A percentile compares a stretch with the other conserved stretches of the same genome.
phyloP scores from a whole-genome alignment of 2,329 filamentous ascomycete species.

The Aspergillus thermomutatus region DNA sequence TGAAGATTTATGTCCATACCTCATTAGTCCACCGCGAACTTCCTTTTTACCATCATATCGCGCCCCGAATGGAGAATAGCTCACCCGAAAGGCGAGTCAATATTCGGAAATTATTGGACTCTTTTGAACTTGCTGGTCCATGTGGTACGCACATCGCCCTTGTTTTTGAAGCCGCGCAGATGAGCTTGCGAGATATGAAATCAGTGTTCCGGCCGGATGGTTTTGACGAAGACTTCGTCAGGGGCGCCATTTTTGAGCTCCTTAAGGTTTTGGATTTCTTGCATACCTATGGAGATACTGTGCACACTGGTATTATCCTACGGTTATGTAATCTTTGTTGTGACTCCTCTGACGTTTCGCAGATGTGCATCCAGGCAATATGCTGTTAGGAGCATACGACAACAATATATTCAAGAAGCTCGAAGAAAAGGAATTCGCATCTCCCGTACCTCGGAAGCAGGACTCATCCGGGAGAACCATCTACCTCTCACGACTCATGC shows the following conservation, averaged over 20 bases:
- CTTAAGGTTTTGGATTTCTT: conserved; percentile 28
- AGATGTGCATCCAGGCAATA: conserved; percentile 35
- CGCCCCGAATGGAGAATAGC: conserved; percentile 10
- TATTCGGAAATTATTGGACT: conserved; percentile 29
- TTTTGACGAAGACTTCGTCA: conserved; percentile 20
- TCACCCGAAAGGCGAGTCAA: conserved; percentile 21
- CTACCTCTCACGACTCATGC: conserved; percentile 25
- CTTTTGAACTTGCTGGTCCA: conserved; percentile 29
- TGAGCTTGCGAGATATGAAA: conserved; percentile 24
- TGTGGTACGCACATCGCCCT: conserved; percentile 26
- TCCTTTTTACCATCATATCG: conserved; percentile 24
- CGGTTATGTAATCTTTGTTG: not conserved
- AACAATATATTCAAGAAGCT: conserved; percentile 23
- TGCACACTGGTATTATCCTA: conserved; percentile 28
- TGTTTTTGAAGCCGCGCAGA: conserved; percentile 26
- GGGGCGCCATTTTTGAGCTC: conserved; percentile 21
- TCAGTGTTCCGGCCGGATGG: conserved; percentile 13
- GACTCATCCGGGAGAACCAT: conserved; percentile 28
- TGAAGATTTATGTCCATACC: conserved; percentile 24
- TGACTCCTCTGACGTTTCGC: conserved; percentile 3
- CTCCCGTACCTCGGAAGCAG: conserved; percentile 37
- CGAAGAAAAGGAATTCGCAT: conserved; percentile 23
- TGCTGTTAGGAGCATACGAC: conserved; percentile 30
- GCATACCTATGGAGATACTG: conserved; percentile 24
- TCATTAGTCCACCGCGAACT: conserved; percentile 25